Conservation (phyloP, 805 yeast species). For the Priceomyces haplophilus region DNA sequence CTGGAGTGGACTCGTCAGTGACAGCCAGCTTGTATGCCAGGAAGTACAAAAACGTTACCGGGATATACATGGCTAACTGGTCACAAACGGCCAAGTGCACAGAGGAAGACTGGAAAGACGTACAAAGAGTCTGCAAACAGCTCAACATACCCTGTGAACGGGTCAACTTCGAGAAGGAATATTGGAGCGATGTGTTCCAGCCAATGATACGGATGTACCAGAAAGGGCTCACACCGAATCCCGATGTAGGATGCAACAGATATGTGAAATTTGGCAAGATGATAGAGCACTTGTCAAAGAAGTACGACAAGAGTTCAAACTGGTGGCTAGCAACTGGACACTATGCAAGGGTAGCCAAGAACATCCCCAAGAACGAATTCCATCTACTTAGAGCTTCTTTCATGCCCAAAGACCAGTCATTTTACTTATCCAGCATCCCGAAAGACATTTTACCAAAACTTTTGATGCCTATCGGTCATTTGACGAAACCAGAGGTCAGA, state of each 20-base stretch:
- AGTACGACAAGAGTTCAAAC: constrained; percentile 24
- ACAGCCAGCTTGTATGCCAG: constrained; percentile 67
- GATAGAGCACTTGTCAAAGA: constrained; percentile 48
- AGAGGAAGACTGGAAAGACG: constrained; percentile 88
- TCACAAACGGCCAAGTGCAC: constrained; percentile 63
- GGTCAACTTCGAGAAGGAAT: constrained; percentile 83
- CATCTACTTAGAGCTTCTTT: constrained; percentile 60
- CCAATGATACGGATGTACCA: constrained; percentile 82
- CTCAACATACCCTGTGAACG: constrained; percentile 68
- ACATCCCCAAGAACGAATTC: constrained; percentile 24
- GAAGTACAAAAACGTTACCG: constrained; percentile 60
- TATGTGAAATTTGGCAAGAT: constrained; percentile 84
- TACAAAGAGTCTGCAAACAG: constrained; percentile 57
- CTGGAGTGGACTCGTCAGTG: constrained; percentile 95
- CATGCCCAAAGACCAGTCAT: constrained; percentile 80
- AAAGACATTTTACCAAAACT: constrained; percentile 42
- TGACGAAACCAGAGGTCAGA: constrained; percentile 71
- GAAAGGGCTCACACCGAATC: constrained; percentile 85
- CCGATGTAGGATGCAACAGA: constrained; percentile 85
- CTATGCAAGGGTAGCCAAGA: constrained; percentile 54
- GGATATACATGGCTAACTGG: constrained; percentile 96
- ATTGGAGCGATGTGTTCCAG: constrained; percentile 88
- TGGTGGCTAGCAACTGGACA: constrained; percentile 86
- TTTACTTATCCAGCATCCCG: constrained; percentile 74
- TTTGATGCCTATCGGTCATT: constrained; percentile 79